Conservation (phyloP, 2,329 filamentous ascomycete species). For the Claviceps purpurea region DNA sequence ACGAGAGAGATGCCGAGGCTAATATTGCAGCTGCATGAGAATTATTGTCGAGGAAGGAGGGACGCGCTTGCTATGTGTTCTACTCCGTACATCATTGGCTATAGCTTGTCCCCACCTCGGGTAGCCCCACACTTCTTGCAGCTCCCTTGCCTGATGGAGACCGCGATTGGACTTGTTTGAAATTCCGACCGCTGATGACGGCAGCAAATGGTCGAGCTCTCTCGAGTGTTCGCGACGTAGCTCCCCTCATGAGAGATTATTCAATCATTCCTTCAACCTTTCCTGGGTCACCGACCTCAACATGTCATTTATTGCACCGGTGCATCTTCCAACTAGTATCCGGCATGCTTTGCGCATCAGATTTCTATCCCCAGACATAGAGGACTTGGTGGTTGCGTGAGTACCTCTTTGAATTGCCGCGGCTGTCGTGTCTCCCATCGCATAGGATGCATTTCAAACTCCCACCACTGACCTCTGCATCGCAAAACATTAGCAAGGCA, state of each 20-base stretch:
- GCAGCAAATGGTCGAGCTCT: slow-evolving; percentile 12
- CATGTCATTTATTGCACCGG: slow-evolving; percentile 93
- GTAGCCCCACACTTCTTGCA: neutral
- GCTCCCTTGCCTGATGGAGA: neutral
- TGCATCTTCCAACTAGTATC: slow-evolving; percentile 84
- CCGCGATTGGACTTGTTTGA: neutral
- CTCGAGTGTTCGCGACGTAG: slow-evolving; percentile 7
- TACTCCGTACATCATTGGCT: too few species aligned
- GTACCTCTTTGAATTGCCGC: slow-evolving; percentile 17
- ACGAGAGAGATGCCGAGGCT: neutral
- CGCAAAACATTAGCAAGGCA: slow-evolving; percentile 46
- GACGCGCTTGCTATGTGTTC: neutral
- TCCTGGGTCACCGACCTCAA: slow-evolving; percentile 4
- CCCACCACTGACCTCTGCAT: neutral
- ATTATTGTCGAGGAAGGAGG: neutral
- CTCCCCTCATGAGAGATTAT: slow-evolving; percentile 13
- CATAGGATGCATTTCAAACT: neutral
- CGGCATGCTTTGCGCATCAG: slow-evolving; percentile 74
- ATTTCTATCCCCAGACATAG: slow-evolving; percentile 59
- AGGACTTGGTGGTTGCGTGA: slow-evolving; percentile 81
- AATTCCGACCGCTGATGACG: slow-evolving; percentile 2
- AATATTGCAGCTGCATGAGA: neutral
- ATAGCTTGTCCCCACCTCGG: neutral
- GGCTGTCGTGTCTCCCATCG: neutral
- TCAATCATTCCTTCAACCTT: neutral